Evolutionary conservation across 208 protist genomes (phyloP), one percentile per base, ranked within the genome.

Genomic region (Kentomonas sorsogonicus): DNA sequence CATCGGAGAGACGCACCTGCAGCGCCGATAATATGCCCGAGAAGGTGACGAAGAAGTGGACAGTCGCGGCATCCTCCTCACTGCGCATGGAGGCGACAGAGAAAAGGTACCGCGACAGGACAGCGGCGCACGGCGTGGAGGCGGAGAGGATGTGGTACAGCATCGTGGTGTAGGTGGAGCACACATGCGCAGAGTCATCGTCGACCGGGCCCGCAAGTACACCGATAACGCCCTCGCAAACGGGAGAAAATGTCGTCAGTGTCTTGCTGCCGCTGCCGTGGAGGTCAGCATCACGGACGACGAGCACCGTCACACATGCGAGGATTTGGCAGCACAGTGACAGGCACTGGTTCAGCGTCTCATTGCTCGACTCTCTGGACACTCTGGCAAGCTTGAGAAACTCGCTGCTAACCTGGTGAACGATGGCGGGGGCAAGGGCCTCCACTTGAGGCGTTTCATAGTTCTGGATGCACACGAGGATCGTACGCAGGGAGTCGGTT

Each of bases 141-240:
- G 66, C 72, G 23, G 68, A 72, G 20, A 84, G 53, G 29, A 88
- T 45, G 53, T 86, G 72, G 44, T 79, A 81, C 23, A 86, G 56
- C 77, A 91, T 83, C 23, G 84, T 91, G 5, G 77, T 77, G 46
- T 91, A 91, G 15, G 76, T 61, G 10, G 77, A 73, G 51, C 67
- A 83, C 20, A 64, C 44, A 47, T 4, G 43, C 45, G 44, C 16
- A 66, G 52, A 7, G 70, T 50, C 25, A 36, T 26, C 27, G 75
- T 50, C 27, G 68, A 52, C 1, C 74, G 70, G 31, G 77, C 72
- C 53, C 57, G 34, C 2, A 79, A 51, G 5, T 64, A 60, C 13
- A 60, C 67, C n/a, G 77, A 79, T 5, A 75, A n/a, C 34, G 75
- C 57, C 36, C 74, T 50, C 11, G 36, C 60, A 29, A 66, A 51